Base-by-base conservation (phyloP, 1,139 yeast species). In the Sugiyamaella xylanicola region DNA sequence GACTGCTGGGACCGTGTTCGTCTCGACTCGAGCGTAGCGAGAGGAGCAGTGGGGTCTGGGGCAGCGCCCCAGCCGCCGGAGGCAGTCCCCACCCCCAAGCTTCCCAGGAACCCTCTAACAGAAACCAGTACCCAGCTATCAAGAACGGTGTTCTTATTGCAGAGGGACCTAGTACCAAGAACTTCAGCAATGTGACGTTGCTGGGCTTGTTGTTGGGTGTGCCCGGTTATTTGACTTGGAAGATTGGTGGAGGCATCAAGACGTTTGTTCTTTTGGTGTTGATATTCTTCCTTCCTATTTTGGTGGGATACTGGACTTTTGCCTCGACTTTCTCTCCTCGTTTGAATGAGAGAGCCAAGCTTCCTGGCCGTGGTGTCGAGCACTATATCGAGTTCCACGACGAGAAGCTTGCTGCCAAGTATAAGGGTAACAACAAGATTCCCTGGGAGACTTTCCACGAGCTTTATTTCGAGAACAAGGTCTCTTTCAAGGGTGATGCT, bases 401-500 rank as follows among this genome's bases (percentile, higher is more conserved):
- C 62, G 83, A 81, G 1, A 89, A 81, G 65, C 78, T 88, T 65
- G 84, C 84, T 68, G 77, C 79, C 51, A 86, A 87, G 76, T 90
- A 90, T 75, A 74, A 75, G 54, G 96, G 95, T 56, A 70, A 76
- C 65, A 77, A 79, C 68, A 90, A 90, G 77, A 87, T 90, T 67
- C 96, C 97, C 65, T 86, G 88, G 83, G 96, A 90, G 74, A 89
- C 96, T 16, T 90, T 91, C 85, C 93, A 87, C 67, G 95, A 90
- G 74, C 80, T 88, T 64, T 91, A 82, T 75, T 90, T 90, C 71
- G 92, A 81, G 57, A 86, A 86, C 64, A 87, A 89, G 74, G 96
- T 90, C 56, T 80, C 86, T 45, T 88, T 90, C 78, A 89, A 87
- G 72, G 96, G 96, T 62, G 97, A 91, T 72, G 83, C 86, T 59